Base-by-base conservation (phyloP, 1,139 yeast species). In the Pneumocystis carinii region DNA sequence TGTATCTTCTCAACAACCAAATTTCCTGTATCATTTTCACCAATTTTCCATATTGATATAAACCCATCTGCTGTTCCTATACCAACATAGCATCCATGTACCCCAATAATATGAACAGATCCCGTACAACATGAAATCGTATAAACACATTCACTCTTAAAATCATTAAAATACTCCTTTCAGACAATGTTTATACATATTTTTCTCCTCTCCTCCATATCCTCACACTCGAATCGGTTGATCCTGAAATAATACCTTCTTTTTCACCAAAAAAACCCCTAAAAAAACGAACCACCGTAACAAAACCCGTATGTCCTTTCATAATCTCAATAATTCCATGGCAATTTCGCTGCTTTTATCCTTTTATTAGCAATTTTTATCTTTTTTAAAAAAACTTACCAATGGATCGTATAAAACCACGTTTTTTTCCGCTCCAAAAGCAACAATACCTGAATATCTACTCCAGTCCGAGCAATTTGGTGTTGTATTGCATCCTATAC, bases 51-150 rank as follows among this genome's bases (percentile, higher is more conserved):
- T 24, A 85, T 65, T 15, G 77, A 75, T 3, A 86, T 72, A 0
- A 71, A 67, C 0, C 95, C 95, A 67, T 80, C 82, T 2, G 92
- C 83, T 64, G 84, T 81, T 15, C 94, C 95, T 14, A 86, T 79
- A 1, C 78, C 80, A 64, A 87, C 74, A 2, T 72, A 72, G 57
- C 75, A 73, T 1, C 74, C 73, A 41, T 62, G 67, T 1, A 75
- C 78, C 0, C 79, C 73, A 56, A 82, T 70, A 59, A 84, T 75
- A 6, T 84, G 81, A 29, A 85, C 75, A 1, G 89, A 79, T 60
- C 76, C 78, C 0, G 71, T 65, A 63, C 80, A 81, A 27, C 74
- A 74, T 29, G 70, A 69, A n/a, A 80, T 68, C 15, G 75, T 71
- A 68, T 79, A 58, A 3, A 59, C 64, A 61, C 62, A 58, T n/a